These are phyloP conservation scores for Neurospora intermedia DNA, from an alignment of 495 filamentous ascomycete species.

Conservation along the genomic window DNA sequence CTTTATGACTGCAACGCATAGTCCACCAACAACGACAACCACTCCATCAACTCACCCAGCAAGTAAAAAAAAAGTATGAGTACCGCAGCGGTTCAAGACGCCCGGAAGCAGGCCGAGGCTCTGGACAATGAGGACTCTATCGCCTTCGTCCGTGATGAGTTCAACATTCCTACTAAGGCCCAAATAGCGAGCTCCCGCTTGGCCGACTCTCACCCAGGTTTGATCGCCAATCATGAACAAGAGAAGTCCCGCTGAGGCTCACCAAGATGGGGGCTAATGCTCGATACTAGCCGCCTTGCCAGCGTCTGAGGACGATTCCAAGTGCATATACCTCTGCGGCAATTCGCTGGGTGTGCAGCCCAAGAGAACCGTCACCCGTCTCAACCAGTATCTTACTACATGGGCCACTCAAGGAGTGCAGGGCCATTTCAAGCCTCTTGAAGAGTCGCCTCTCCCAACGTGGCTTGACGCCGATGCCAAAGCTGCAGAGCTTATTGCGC, in stretches of 20 bases:
- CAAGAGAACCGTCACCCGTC: constrained; percentile 52
- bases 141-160: constrained; percentile 57
- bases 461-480: constrained; percentile 74
- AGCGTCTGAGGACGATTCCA: constrained; percentile 17
- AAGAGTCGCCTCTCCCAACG: constrained; percentile 60
- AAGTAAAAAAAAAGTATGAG: constrained; percentile 6
- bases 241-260: neutral
- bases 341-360: constrained; percentile 94
- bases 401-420: constrained; percentile 93
- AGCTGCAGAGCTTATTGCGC: constrained; percentile 62
- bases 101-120: constrained; percentile 8
- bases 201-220: constrained; percentile 20
- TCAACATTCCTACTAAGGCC: constrained; percentile 70
- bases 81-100: constrained; percentile 2
- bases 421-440: constrained; percentile 80
- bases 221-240: constrained; percentile 14
- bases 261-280: constrained; percentile 4
- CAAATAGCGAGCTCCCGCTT: constrained; percentile 62
- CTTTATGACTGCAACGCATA: neutral
- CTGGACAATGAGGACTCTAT: constrained; percentile 65
- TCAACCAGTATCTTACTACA: constrained; percentile 67
- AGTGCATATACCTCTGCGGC: constrained; percentile 84
- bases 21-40: neutral
- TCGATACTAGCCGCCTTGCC: constrained; percentile 7
- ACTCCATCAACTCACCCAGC: neutral